Evolutionary conservation across 2,329 filamentous ascomycete species (phyloP).

Genomic region (Metarhizium brunneum): DNA sequence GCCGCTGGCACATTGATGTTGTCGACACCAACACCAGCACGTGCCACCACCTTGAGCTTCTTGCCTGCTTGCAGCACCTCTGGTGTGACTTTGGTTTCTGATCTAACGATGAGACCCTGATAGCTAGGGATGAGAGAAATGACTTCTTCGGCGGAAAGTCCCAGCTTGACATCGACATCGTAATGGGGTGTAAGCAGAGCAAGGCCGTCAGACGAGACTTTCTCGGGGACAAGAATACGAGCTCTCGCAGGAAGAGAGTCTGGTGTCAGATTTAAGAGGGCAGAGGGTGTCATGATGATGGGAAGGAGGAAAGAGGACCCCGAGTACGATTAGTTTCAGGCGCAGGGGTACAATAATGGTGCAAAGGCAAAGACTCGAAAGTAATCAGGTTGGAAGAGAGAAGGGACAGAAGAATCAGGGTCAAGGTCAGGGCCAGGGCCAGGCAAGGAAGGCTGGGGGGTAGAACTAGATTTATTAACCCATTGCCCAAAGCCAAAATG

Average conservation of each 20-base stretch:
- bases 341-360: too few species aligned
- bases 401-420: not conserved
- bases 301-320: too few species aligned
- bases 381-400: not conserved
- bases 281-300: conserved; percentile 18
- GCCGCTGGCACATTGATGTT: conserved; percentile 71
- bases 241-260: conserved; percentile 14
- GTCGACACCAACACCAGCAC: conserved; percentile 75
- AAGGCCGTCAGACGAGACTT: conserved; percentile 70
- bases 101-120: conserved; percentile 69
- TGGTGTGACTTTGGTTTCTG: conserved; percentile 71
- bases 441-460: not conserved
- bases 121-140: conserved; percentile 59
- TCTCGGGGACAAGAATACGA: conserved; percentile 66
- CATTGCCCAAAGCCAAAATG: not conserved
- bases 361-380: not conserved
- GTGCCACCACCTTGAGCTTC: conserved; percentile 67
- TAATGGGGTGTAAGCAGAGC: conserved; percentile 56
- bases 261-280: conserved; percentile 7
- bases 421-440: not conserved
- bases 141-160: conserved; percentile 54
- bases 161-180: conserved; percentile 59
- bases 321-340: too few species aligned
- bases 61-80: conserved; percentile 55
- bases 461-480: not conserved